Percentiles rank a stretch among this genome's conserved stretches.
phyloP scores from a whole-genome alignment of 805 yeast genomes.

The Myxozyma vanderwaltii region DNA sequence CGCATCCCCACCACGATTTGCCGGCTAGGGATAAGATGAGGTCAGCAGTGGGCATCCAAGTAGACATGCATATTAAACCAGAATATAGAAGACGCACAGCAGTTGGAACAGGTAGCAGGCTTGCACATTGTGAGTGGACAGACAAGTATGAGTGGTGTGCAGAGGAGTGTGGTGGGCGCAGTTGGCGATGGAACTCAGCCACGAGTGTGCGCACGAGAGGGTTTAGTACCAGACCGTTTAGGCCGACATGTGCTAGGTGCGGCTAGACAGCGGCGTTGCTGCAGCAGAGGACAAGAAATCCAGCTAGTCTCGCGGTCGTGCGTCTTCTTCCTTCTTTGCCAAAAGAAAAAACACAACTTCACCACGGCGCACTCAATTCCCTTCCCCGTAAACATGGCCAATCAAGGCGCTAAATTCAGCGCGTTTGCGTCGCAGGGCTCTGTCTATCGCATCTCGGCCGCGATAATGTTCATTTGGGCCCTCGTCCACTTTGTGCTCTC shows the following conservation, averaged over 20 bases:
- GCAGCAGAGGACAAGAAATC: neutral
- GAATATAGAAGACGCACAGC: constrained; percentile 30
- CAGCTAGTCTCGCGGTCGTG: neutral
- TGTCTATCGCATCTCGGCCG: constrained; percentile 30
- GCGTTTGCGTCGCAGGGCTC: constrained; percentile 25
- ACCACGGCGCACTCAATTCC: constrained; percentile 8
- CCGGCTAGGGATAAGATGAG: too few species aligned
- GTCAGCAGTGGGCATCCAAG: too few species aligned
- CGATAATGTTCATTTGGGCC: constrained; percentile 22
- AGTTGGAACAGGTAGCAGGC: constrained; percentile 18
- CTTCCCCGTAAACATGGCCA: constrained; percentile 20
- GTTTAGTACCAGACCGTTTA: too few species aligned
- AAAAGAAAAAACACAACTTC: neutral
- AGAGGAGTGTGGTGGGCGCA: too few species aligned
- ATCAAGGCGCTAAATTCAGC: constrained; percentile 17
- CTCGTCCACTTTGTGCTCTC: constrained; percentile 22
- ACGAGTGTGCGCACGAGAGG: too few species aligned
- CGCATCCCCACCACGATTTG: constrained; percentile 41
- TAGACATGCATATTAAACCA: too few species aligned
- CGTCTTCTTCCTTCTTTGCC: neutral
- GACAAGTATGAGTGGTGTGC: too few species aligned
- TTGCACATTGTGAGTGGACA: constrained; percentile 23
- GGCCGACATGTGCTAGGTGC: neutral
- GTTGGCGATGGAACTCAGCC: too few species aligned
- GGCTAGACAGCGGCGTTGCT: neutral